Base-by-base conservation (phyloP, 2,329 filamentous ascomycete genomes). In the Colletotrichum limetticola region DNA sequence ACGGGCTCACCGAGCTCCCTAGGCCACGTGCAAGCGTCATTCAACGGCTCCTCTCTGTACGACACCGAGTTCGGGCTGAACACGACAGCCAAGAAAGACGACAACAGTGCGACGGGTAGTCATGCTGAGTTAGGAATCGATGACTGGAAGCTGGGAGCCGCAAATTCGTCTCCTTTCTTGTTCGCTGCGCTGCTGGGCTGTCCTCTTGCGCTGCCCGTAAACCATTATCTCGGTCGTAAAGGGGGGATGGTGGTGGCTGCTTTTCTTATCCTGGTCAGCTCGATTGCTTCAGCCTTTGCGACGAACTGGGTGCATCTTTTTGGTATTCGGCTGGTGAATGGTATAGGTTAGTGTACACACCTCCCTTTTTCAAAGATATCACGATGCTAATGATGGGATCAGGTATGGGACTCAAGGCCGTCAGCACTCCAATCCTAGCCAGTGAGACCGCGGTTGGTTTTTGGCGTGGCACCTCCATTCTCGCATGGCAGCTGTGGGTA, bases 331-430 rank as follows among this genome's bases (percentile, higher is more conserved):
- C 76, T 82, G 1, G 46, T 85, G 7, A 84, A 84, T 65, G 84
- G 83, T 5, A 74, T 85, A 22, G 83, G 83, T 84, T 52, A 68
- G 81, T 75, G 77, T 28, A 68, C 64, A 3, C 5, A 11, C 9
- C 8, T 14, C 19, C 19, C 4, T 3, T 16, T 57, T 5, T 22
- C 46, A 9, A 1, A 30, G 52, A 65, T 22, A 6, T 42, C 14
- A 5, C 11, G 9, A 2, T 32, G 19, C 22, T 61, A 2, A 68
- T 32, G 24, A 24, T 12, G 1, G 3, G n/a, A 2, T 2, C 58
- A 81, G 85, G 83, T 1, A 87, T 87, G 85, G 85, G 85, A 0
- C 81, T 87, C 30, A 87, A 87, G 72, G 85, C 86, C 0, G 85
- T 86, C 46, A 87, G 84, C 49, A 85, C 85, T 0, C 83, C 85